Conservation (phyloP, 2,329 filamentous ascomycete species). For the Diaporthe sp. region DNA sequence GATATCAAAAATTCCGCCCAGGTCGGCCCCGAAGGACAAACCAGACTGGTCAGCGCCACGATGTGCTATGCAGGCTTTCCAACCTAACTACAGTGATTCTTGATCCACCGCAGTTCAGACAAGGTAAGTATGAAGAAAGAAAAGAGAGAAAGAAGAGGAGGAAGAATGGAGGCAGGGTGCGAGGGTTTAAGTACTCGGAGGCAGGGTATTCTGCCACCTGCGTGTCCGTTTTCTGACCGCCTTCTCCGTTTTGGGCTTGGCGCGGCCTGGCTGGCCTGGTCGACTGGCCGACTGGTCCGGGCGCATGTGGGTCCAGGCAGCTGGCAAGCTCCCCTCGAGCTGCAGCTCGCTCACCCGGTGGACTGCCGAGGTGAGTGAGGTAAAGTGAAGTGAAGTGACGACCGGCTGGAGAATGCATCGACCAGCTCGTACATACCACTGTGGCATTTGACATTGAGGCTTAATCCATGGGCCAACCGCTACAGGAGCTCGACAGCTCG, state of each 20-base stretch:
- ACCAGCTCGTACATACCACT: neutral
- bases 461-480: neutral
- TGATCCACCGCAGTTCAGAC: constrained; percentile 55
- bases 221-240: constrained; percentile 8
- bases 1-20: constrained; percentile 65
- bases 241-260: neutral
- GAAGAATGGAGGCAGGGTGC: constrained; percentile 27
- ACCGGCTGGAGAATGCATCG: neutral
- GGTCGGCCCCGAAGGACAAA: constrained; percentile 68
- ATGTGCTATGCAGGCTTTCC: constrained; percentile 68
- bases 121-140: constrained; percentile 41
- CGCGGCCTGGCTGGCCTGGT: neutral
- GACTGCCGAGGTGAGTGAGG: too few relatives aligned
- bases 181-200: constrained; percentile 31
- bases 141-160: neutral
- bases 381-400: neutral
- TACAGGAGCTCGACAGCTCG: neutral
- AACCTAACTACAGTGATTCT: constrained; percentile 56
- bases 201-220: constrained; percentile 25
- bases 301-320: neutral
- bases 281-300: neutral
- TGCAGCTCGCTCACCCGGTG: neutral
- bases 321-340: neutral
- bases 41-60: constrained; percentile 63
- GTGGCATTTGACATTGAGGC: neutral